Conservation (phyloP, 176 grass and related monocot genomes). For the Carex myosuroides region DNA sequence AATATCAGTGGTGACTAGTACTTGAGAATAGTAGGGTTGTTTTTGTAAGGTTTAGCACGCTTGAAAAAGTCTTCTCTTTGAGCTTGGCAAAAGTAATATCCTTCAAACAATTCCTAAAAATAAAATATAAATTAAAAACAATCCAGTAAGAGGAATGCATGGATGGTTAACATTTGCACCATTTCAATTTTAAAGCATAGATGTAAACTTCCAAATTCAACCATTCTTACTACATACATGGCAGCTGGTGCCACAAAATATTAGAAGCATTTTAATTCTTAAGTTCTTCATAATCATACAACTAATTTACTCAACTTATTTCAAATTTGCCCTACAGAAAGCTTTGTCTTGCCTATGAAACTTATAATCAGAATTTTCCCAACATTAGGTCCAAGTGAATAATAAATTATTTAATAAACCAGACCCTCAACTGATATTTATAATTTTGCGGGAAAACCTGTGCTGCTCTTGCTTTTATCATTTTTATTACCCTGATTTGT, state of each 20-base stretch:
- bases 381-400: background rate
- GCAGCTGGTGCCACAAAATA: background rate
- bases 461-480: too few relatives aligned
- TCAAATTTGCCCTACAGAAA: background rate
- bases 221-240: background rate
- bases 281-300: background rate
- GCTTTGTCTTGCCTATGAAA: background rate
- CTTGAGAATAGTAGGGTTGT: constrained; percentile 82
- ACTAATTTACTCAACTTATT: background rate
- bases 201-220: background rate
- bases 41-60: constrained; percentile 83
- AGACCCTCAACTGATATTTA: background rate
- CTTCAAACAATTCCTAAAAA: constrained; percentile 84
- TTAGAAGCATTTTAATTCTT: background rate
- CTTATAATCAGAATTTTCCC: background rate
- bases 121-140: constrained; percentile 9
- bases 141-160: background rate
- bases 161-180: background rate
- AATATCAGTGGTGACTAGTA: constrained; percentile 17
- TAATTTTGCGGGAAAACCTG: too few relatives aligned
- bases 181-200: background rate
- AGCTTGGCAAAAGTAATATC: constrained; percentile 96
- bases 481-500: too few relatives aligned
- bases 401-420: background rate
- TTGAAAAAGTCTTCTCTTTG: constrained; percentile 82